Base-by-base conservation (phyloP, 257 asterid species). In the Mitragyna speciosa region DNA sequence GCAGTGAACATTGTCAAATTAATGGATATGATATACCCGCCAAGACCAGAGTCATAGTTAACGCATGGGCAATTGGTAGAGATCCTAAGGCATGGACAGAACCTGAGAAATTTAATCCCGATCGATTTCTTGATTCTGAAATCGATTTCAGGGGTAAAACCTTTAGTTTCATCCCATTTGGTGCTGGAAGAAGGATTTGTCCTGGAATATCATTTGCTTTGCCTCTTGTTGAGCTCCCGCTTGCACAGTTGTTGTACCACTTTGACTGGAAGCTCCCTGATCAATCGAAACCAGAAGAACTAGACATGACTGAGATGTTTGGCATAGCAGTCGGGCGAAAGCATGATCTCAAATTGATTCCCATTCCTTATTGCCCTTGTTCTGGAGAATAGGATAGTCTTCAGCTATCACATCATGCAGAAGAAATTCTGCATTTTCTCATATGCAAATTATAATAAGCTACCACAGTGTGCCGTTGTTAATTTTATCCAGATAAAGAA, bases 241-340 rank as follows among this genome's bases (percentile, higher is more conserved):
- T 84, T n/a, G 87, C 89, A 20, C 77, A 82, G 0, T 59, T 86
- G 43, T 15, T 82, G 26, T 80, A 78, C 19, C 70, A 69, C 52
- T 87, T 87, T 69, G 56, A 87, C 4, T 87, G 88, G 90, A 78
- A 80, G 36, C 81, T 82, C 26, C 83, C 90, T 0, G 41, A 73
- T 16, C 87, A 84, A 36, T 64, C 76, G 9, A 56, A 48, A 16
- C 70, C 56, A 30, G 69, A 75, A 48, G 77, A 66, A 47, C 41
- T 87, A 48, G 81, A 84, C 77, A 84, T 87, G 88, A 71, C 39
- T 24, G 88, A 87, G 70, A 52, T 20, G 7, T 68, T 64, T 43
- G 90, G 87, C 11, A 3, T 80, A 1, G n/a, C 84, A 24, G 70
- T 72, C 59, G 5, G 80, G 8, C 80, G 87, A 52, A 87, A 82